Evolutionary conservation across 208 protist genomes (phyloP).

Genomic region (Trypanosoma platydactyli): DNA sequence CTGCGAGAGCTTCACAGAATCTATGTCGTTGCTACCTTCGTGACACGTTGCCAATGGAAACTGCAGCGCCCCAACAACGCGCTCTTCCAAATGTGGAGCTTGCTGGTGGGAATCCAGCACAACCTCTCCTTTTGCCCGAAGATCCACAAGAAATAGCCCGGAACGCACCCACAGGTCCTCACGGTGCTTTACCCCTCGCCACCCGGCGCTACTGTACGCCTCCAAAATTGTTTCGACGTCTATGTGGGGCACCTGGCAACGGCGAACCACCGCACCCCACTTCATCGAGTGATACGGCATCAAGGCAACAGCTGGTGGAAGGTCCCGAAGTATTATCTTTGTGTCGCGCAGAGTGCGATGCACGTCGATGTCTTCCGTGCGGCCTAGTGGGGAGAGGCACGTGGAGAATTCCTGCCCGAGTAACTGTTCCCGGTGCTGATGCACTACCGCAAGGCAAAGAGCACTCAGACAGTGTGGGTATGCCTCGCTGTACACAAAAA

Average conservation of each 20-base stretch:
- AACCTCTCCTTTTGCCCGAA: conserved; percentile 26
- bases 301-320: conserved; percentile 29
- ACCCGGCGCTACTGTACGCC: conserved; percentile 8
- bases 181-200: neutral
- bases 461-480: conserved; percentile 34
- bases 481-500: conserved; percentile 51
- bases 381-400: conserved; percentile 48
- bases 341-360: conserved; percentile 38
- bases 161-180: conserved; percentile 22
- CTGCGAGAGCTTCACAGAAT: conserved; percentile 16
- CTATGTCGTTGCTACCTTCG: neutral
- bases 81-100: conserved; percentile 16
- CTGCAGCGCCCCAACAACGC: conserved; percentile 48
- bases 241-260: conserved; percentile 2
- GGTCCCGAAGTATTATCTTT: conserved; percentile 33
- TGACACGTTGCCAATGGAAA: conserved; percentile 30
- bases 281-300: conserved; percentile 1
- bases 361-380: conserved; percentile 32
- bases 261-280: conserved; percentile 2
- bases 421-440: conserved; percentile 42
- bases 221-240: conserved; percentile 21
- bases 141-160: conserved; percentile 62
- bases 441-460: conserved; percentile 39
- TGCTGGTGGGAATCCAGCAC: neutral
- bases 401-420: conserved; percentile 49